Evolutionary conservation across 2,329 filamentous ascomycete genomes (phyloP), one percentile per base, ranked within the genome.

Genomic region (Fusarium clavum): DNA sequence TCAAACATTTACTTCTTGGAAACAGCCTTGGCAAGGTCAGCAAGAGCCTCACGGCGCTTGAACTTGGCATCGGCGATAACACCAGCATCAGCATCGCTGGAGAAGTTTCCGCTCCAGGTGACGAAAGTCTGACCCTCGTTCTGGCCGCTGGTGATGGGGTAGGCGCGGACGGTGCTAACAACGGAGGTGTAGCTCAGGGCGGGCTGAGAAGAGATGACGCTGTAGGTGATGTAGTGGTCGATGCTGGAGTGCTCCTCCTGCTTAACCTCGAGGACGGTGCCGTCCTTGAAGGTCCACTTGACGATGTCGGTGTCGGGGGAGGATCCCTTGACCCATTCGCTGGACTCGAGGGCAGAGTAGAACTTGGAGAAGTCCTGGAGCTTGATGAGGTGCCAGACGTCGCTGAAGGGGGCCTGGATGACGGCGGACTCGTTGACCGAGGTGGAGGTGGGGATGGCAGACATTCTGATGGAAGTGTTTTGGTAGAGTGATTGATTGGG

Each of bases 321-420:
- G 16, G 84, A 79, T 53, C 87, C 89, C 83, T 91, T 90, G 79
- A 90, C 88, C 73, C 83, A 85, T 78, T 91, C 88, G 77, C 49
- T 57, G n/a, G 85, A 85, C 69, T 85, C 82, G 46, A 93, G 84
- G 68, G 87, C 86, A 46, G 83, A 82, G 88, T 89, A 92, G 83
- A 91, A 93, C 76, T 87, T 85, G 82, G 81, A 79, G 80, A 93
- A 92, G 78, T 90, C 85, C 79, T 88, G 86, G 41, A 92, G 88
- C 85, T 92, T 92, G 87, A 92, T 90, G 75, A 88, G 84, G 83
- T 92, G 90, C 90, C 91, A 93, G 78, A 92, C 90, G 72, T 87
- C 80, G 75, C 85, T 85, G 78, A 92, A 86, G 34, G 87, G 87
- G 40, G 90, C 90, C 73, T 87, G 84, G 81, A 93, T 92, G 79